phyloP scores from a whole-genome alignment of 2,329 filamentous ascomycete species.

The Monosporascus ibericus region DNA sequence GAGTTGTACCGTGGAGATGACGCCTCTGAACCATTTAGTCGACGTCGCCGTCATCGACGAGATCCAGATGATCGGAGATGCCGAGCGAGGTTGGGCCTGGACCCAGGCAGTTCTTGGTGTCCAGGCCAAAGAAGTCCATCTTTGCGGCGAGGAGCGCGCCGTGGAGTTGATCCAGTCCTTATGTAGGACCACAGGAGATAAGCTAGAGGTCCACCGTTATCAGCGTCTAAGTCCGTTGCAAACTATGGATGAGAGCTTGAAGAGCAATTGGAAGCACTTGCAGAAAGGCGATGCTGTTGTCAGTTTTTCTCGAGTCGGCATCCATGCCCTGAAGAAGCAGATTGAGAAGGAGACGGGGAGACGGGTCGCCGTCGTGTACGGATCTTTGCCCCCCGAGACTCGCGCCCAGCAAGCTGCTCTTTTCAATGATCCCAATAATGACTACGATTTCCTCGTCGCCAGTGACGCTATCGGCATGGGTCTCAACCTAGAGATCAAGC shows the following conservation, averaged over 20 bases:
- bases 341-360: slow-evolving; percentile 72
- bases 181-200: slow-evolving; percentile 74
- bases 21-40: slow-evolving; percentile 47
- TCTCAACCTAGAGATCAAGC: slow-evolving; percentile 84
- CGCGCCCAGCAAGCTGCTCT: slow-evolving; percentile 83
- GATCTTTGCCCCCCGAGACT: slow-evolving; percentile 84
- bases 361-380: slow-evolving; percentile 89
- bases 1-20: slow-evolving; percentile 94
- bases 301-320: slow-evolving; percentile 72
- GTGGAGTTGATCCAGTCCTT: slow-evolving; percentile 74
- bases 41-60: slow-evolving; percentile 97
- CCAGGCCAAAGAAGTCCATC: slow-evolving; percentile 80
- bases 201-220: slow-evolving; percentile 76
- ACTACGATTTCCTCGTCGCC: slow-evolving; percentile 90
- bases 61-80: slow-evolving; percentile 91
- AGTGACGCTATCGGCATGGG: slow-evolving; percentile 98
- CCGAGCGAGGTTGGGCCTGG: slow-evolving; percentile 86
- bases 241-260: slow-evolving; percentile 57
- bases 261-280: slow-evolving; percentile 58
- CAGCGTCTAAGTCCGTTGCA: slow-evolving; percentile 74
- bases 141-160: slow-evolving; percentile 84
- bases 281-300: slow-evolving; percentile 89
- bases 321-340: slow-evolving; percentile 72
- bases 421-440: slow-evolving; percentile 93
- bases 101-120: slow-evolving; percentile 84